Evolutionary conservation across 2,329 filamentous ascomycete genomes (phyloP), one percentile per base, ranked within the genome.

Genomic region (Macroventuria anomochaeta): DNA sequence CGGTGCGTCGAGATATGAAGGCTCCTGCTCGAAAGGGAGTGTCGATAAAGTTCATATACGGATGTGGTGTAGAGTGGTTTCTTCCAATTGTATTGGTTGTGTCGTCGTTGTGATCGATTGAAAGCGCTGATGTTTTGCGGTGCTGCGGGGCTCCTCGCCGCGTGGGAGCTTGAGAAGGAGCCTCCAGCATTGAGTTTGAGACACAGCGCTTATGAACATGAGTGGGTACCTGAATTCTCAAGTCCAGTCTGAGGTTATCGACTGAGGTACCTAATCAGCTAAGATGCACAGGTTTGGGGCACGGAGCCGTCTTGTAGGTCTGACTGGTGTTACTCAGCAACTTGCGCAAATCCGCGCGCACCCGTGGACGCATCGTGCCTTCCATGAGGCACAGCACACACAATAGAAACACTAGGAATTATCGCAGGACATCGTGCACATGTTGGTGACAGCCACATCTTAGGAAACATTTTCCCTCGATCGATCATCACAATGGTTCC

Each of bases 291-390:
- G 23, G 13, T 12, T n/a, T 12, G 34, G 43, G 43, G 34, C 43
- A 11, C 5, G 12, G 10, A 11, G n/a, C 12, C 15, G 13, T 46
- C 23, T 53, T 53, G 32, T 50, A 50, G 6, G 15, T 11, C 29
- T 12, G 23, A 12, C 23, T n/a, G 15, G 40, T 23, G 51, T 55
- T 49, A 46, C 34, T 50, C 40, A 55, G 31, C 34, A 55, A 55
- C 20, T 42, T 46, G 52, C 52, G 46, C 52, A 55, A 55, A 55
- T 6, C 18, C n/a, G 29, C 52, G 52, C 52, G 41, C 26, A 6
- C 32, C 23, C 8, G 23, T 25, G 23, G n/a, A n/a, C n/a, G 31
- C 36, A 20, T 33, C 8, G 17, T 41, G n/a, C 40, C 15, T 23
- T 15, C 34, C 12, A 23, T 13, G 26, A 21, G 6, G 13, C 15